Percentiles rank a stretch among this genome's conserved stretches.
Evolutionary conservation across 306 rosid species (phyloP).

Genomic region (peach (Prunus persica)): DNA sequence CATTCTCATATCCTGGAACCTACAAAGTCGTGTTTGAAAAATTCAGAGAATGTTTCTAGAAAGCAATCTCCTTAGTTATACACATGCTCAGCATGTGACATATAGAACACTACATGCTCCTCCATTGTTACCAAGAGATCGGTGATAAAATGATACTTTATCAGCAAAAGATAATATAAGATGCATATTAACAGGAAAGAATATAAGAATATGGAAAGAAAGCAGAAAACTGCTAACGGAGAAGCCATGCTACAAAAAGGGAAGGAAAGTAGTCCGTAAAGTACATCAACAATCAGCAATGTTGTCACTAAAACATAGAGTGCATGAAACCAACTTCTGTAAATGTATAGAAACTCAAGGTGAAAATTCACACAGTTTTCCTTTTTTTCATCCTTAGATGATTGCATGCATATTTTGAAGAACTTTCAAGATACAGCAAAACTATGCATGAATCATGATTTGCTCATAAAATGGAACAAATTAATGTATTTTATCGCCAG

Average conservation of each 20-base stretch:
- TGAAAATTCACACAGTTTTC: neutral
- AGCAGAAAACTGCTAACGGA: neutral
- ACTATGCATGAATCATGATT: neutral
- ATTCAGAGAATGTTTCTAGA: constrained; percentile 12
- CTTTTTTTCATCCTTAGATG: neutral
- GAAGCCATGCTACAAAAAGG: neutral
- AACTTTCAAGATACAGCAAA: neutral
- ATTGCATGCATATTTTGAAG: neutral
- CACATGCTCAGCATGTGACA: neutral
- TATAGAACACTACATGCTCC: neutral
- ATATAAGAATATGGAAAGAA: neutral
- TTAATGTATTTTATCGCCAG: neutral
- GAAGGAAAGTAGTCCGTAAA: neutral
- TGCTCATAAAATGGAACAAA: neutral
- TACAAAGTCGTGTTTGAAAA: constrained; percentile 22
- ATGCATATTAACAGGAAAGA: neutral
- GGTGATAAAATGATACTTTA: neutral
- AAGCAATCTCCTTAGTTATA: constrained; percentile 4
- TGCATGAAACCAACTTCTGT: neutral
- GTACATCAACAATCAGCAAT: neutral
- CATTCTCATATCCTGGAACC: constrained; percentile 70
- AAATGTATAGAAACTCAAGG: neutral
- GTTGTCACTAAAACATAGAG: neutral
- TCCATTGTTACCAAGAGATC: neutral
- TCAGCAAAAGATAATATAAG: neutral